Evolutionary conservation across 2,329 filamentous ascomycete genomes (phyloP), one percentile per base, ranked within the genome.

Genomic region (Botrytis tulipae): DNA sequence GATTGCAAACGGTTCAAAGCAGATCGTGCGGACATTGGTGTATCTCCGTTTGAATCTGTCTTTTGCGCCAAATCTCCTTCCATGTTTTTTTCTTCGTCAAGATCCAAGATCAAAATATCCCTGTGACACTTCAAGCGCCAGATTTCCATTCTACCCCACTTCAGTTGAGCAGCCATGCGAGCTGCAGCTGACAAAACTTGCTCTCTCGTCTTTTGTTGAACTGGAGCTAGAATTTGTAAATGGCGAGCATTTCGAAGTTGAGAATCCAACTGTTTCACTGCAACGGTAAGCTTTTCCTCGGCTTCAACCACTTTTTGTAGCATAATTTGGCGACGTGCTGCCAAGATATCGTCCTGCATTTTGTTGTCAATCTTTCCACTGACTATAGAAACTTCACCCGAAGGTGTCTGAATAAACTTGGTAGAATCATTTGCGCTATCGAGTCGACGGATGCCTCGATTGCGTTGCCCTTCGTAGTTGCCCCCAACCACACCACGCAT

Each of bases 91-190:
- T 97, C 95, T 77, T 97, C 93, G 72, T 95, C 92, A 14, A 98
- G 84, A 80, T 99, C 96, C 82, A 94, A 87, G 8, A 90, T 86
- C 32, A 99, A 84, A 74, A 98, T 95, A 78, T 98, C 95, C 60
- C 92, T 91, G 82, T 99, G 95, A 77, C 95, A 98, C 80, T 90
- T 95, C 78, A 95, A 88, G 71, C 91, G 92, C 94, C 95, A 98
- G 32, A 98, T 96, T 77, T 97, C 94, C 81, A 97, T 92, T 75
- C 95, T 88, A n/a, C 92, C 91, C 95, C 95, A 98, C 81, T 96
- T 97, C 74, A 99, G 84, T 81, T 95, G 94, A 5, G 94, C 94
- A 73, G 95, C 91, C 83, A 97, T 91, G 12, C 92, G 90, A 9
- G 91, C 93, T 32, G 96, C 95, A 29, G 94, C 92, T 76, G 92